A percentile compares a stretch with the other conserved stretches of the same genome.
These are phyloP conservation scores for Colletotrichum siamense DNA, from an alignment of 2,329 filamentous ascomycete genomes.

Conservation along the genomic window DNA sequence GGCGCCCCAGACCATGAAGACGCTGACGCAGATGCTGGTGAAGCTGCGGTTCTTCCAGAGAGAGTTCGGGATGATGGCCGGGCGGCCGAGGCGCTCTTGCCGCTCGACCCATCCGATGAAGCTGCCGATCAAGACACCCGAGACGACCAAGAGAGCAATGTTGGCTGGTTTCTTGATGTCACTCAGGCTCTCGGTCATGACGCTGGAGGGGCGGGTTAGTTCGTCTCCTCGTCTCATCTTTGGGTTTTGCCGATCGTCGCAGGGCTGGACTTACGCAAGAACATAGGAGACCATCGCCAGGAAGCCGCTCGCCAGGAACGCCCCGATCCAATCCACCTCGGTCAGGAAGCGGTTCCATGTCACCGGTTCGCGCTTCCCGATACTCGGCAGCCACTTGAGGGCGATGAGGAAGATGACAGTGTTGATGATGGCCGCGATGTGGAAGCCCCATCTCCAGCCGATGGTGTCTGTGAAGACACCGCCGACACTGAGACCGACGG, in stretches of 20 bases:
- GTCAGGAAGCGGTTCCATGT: conserved; percentile 17
- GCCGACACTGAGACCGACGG: conserved; percentile 15
- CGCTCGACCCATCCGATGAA: conserved; percentile 62
- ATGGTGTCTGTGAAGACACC: conserved; percentile 20
- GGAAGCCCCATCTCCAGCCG: conserved; percentile 19
- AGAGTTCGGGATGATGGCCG: conserved; percentile 63
- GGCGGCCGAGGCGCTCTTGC: conserved; percentile 50
- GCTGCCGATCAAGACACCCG: conserved; percentile 44
- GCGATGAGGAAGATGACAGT: conserved; percentile 46
- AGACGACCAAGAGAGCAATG: conserved; percentile 48
- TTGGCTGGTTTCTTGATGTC: conserved; percentile 43
- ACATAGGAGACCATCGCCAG: conserved; percentile 17
- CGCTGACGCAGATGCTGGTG: conserved; percentile 53
- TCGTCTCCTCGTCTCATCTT: neutral
- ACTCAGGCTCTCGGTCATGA: neutral
- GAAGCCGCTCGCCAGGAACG: conserved; percentile 1
- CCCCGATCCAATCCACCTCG: conserved; percentile 19
- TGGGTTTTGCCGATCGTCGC: neutral
- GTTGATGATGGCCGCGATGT: conserved; percentile 28
- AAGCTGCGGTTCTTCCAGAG: conserved; percentile 61
- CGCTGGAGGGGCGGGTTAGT: neutral
- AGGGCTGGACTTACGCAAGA: conserved; percentile 40
- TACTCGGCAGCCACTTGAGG: conserved; percentile 44
- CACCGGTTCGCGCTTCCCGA: conserved; percentile 46
- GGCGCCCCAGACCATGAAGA: conserved; percentile 46